These are phyloP conservation scores for Pilaira anomala DNA, from an alignment of 192 early-diverging fungal species.

Conservation along the genomic window DNA sequence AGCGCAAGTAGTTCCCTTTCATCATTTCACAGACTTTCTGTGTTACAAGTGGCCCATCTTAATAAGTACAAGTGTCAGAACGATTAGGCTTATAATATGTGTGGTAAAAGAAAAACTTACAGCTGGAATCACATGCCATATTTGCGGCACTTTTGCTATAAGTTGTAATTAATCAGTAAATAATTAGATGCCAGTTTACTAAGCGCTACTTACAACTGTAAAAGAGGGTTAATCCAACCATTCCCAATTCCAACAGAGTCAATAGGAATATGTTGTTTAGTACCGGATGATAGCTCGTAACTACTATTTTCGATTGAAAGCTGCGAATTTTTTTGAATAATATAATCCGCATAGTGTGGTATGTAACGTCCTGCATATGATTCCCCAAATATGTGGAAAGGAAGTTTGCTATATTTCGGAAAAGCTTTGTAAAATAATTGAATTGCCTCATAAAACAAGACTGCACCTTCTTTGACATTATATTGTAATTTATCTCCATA, in stretches of 20 bases:
- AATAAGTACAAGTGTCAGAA: slow-evolving; percentile 31
- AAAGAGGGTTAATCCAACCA: slow-evolving; percentile 83
- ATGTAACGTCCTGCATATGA: slow-evolving; percentile 84
- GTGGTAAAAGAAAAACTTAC: slow-evolving; percentile 31
- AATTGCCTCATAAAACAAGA: slow-evolving; percentile 86
- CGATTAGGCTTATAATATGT: slow-evolving; percentile 26
- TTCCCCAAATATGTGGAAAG: slow-evolving; percentile 83
- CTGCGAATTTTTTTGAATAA: slow-evolving; percentile 51
- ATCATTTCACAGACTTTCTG: slow-evolving; percentile 1
- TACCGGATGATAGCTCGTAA: neutral
- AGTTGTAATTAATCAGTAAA: neutral
- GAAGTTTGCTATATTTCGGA: slow-evolving; percentile 69
- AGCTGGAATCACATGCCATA: slow-evolving; percentile 47
- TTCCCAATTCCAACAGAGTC: slow-evolving; percentile 88
- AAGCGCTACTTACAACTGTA: slow-evolving; percentile 49
- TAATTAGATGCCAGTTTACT: neutral
- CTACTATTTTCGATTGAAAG: neutral
- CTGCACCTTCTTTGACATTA: slow-evolving; percentile 72
- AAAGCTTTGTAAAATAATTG: slow-evolving; percentile 89
- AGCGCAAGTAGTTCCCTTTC: neutral
- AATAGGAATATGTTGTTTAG: slow-evolving; percentile 40
- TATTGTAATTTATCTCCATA: slow-evolving; percentile 68
- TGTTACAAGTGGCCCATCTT: slow-evolving; percentile 9
- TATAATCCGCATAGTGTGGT: slow-evolving; percentile 83
- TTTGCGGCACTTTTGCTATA: slow-evolving; percentile 23